Evolutionary conservation across 192 early-diverging fungal species (phyloP).

Genomic region (Rhizoclosmatium sp.): DNA sequence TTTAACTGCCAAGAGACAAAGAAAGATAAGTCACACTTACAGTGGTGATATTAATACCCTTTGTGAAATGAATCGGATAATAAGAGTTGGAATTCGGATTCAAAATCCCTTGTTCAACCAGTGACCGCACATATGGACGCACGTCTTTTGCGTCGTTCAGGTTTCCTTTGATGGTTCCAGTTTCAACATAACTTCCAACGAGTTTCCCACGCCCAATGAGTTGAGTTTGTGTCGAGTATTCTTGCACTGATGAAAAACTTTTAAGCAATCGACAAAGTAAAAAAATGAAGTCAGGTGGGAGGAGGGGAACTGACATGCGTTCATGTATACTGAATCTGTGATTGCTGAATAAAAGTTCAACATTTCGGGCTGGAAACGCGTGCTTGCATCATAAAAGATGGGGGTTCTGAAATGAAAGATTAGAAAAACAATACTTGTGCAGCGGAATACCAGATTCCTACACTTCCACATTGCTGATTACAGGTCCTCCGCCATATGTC

Average conservation of each 20-base stretch:
- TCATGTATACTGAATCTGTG: background rate
- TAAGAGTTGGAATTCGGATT: conserved; percentile 20
- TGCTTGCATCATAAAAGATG: conserved; percentile 4
- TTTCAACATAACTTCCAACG: background rate
- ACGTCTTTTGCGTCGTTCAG: background rate
- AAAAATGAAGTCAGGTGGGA: background rate
- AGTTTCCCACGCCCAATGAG: background rate
- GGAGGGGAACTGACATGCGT: background rate
- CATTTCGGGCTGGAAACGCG: background rate
- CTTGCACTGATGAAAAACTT: background rate
- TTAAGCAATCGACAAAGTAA: background rate
- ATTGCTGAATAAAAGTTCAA: background rate
- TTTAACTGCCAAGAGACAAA: too few species aligned
- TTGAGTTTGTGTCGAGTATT: background rate
- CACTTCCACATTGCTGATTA: background rate
- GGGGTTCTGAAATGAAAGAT: background rate
- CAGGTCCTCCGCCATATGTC: background rate
- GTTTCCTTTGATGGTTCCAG: background rate
- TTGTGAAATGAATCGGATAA: conserved; percentile 30
- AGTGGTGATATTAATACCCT: background rate
- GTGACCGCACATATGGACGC: conserved; percentile 1
- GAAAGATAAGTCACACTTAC: too few species aligned
- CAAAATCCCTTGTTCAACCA: conserved; percentile 15
- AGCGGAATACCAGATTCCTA: background rate
- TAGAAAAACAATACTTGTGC: background rate